Conservation (phyloP, 1,139 yeast species). For the Magnusiomyces magnusii region DNA sequence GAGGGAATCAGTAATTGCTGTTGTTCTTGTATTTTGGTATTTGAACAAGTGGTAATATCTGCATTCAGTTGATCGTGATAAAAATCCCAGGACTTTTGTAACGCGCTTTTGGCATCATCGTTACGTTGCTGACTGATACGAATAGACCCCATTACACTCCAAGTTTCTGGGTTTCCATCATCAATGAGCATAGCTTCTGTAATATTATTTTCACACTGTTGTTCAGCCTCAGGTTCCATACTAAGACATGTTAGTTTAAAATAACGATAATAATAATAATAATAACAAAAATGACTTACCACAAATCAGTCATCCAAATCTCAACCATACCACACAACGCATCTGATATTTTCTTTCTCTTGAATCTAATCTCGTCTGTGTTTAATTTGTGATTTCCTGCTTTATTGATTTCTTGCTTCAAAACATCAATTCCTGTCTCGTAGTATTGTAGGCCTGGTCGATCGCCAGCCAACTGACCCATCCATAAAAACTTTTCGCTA, state of each 20-base stretch:
- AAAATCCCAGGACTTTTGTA: constrained; percentile 65
- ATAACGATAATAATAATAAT: neutral
- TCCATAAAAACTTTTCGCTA: constrained; percentile 73
- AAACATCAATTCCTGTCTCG: constrained; percentile 52
- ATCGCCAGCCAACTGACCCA: constrained; percentile 91
- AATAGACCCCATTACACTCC: constrained; percentile 77
- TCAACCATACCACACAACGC: constrained; percentile 85
- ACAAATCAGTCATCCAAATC: constrained; percentile 98
- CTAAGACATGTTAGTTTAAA: constrained; percentile 7
- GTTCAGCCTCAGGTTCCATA: constrained; percentile 87
- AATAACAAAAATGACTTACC: constrained; percentile 29
- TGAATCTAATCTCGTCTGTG: constrained; percentile 27
- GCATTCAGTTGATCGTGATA: constrained; percentile 47
- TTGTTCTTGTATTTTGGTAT: constrained; percentile 39
- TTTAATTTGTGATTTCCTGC: constrained; percentile 1
- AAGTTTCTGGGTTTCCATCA: constrained; percentile 61
- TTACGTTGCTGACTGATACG: constrained; percentile 78
- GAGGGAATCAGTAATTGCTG: constrained; percentile 48
- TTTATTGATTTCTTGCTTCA: constrained; percentile 38
- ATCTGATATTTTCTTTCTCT: constrained; percentile 52
- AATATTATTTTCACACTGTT: constrained; percentile 66
- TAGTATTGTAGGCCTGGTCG: constrained; percentile 60
- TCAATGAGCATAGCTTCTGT: constrained; percentile 58
- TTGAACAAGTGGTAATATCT: constrained; percentile 41
- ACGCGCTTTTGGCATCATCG: constrained; percentile 65